Evolutionary conservation across 2,329 filamentous ascomycete species (phyloP), one percentile per base, ranked within the genome.

Genomic region (Colletotrichum costaricense): DNA sequence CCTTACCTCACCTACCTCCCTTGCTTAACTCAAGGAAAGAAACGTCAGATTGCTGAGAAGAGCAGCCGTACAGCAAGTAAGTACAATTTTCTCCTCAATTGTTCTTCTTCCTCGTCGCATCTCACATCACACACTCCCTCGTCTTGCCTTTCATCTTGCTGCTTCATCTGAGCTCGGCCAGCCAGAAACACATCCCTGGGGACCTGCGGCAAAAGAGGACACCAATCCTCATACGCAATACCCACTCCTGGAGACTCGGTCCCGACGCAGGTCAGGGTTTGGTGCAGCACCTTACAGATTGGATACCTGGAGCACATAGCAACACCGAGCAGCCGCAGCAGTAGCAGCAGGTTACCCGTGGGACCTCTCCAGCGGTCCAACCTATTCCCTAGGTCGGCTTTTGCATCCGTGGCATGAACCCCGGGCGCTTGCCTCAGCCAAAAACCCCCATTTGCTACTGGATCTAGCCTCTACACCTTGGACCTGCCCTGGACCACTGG

Each of bases 401-500:
- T 69, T 55, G 65, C 14, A 56, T 64, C 70, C 70, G 66, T 54
- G 58, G 68, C 62, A 28, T 54, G 67, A 60, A 46, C 66, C 66
- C 65, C 52, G 35, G 49, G 30, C 11, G 52, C 52, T 42, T 63
- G 55, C 49, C 57, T 42, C 26, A 67, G 65, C 42, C 35, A 58
- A 33, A 57, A 19, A 33, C 22, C 63, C 72, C 63, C 56, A 24
- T 28, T n/a, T 69, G 54, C 60, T 62, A 56, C 60, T 73, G 74
- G 75, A 42, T 42, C 63, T 62, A 74, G 76, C 33, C 33, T 33
- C 33, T 33, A 56, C 33, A 33, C 33, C 11, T 19, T 42, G 33
- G 33, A 49, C 58, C 59, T 46, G 33, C 38, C 55, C 59, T n/a
- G 42, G 64, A 64, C 74, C 62, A 72, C 82, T 63, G 76, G 76